phyloP scores from a whole-genome alignment of 106 monocot species.

The Acorus calamus region DNA sequence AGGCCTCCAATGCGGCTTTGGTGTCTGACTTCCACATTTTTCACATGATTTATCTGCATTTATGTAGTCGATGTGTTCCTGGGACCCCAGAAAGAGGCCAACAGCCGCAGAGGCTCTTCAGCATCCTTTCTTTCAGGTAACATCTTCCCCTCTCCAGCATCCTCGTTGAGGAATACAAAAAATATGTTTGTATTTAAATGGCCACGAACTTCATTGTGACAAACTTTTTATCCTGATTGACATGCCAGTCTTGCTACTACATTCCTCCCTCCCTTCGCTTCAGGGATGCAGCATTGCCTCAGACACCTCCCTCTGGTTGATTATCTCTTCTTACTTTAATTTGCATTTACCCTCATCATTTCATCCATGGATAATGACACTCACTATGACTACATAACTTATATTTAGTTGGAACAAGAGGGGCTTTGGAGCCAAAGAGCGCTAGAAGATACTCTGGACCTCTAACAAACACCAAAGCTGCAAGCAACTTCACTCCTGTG shows the following conservation, averaged over 20 bases:
- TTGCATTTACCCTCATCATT: background rate
- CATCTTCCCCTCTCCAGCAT: too few relatives aligned
- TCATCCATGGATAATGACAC: background rate
- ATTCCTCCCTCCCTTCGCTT: slow-evolving; percentile 48
- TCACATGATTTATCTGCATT: background rate
- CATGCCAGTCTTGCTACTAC: slow-evolving; percentile 47
- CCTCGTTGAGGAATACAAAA: too few relatives aligned
- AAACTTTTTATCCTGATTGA: background rate
- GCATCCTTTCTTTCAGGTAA: slow-evolving; percentile 68
- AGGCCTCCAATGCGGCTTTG: too few relatives aligned
- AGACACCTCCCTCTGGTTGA: slow-evolving; percentile 52
- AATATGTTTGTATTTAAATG: too few relatives aligned
- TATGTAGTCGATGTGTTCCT: slow-evolving; percentile 52
- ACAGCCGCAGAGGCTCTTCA: slow-evolving; percentile 48
- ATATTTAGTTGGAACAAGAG: slow-evolving; percentile 31
- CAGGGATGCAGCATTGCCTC: slow-evolving; percentile 11
- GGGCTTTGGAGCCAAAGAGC: slow-evolving; percentile 36
- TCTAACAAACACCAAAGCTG: slow-evolving; percentile 15
- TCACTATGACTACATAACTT: background rate
- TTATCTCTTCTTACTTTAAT: slow-evolving; percentile 5
- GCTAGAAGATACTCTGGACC: slow-evolving; percentile 26
- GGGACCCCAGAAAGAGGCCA: slow-evolving; percentile 59
- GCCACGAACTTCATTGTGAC: background rate
- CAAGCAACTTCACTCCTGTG: slow-evolving; percentile 25
- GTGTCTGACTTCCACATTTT: background rate